Base-by-base conservation (phyloP, 2,329 filamentous ascomycete species). In the Elsinoe ampelina region DNA sequence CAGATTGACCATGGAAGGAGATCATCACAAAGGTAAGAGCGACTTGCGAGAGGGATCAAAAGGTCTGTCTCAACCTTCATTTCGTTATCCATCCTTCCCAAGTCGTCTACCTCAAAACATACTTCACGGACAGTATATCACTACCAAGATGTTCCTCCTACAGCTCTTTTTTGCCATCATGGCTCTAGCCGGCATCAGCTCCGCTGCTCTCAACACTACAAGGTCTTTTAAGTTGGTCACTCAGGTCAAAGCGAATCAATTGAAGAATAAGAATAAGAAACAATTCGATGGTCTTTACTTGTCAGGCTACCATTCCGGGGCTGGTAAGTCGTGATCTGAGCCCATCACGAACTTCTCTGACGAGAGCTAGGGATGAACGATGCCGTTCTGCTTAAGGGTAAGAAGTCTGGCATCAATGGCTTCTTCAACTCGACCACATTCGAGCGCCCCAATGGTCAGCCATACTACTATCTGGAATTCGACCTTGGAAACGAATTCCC, bases 251-350 rank as follows among this genome's bases (percentile, higher is more conserved):
- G 56, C 62, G 15, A 48, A 54, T 35, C 60, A 64, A 36, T 12
- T 50, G 15, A 43, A 36, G 34, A 20, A 17, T 36, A 67, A 67
- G 51, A 43, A 47, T 1, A 67, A 67, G 51, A 43, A 47, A 1
- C 48, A 58, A 19, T 67, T 61, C 55, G 58, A 66, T 39, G 59
- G 61, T 54, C 66, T 70, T 57, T 68, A 63, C 57, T 59, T 70
- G n/a, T 55, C 54, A 10, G 38, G 39, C 7, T 58, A 56, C 26
- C 61, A 62, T 47, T 60, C 61, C 12, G 61, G 61, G 5, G 59
- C 59, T 26, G 54, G 54, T 56, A 17, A 42, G 54, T 39, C 6
- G 39, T 3, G 32, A 17, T 45, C 10, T 19, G 22, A 36, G 13
- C 30, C n/a, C 26, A 26, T 55, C 36, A 10, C 43, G 34, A 51